phyloP scores from a whole-genome alignment of 164 flowering plant genomes.

The Piper longum region DNA sequence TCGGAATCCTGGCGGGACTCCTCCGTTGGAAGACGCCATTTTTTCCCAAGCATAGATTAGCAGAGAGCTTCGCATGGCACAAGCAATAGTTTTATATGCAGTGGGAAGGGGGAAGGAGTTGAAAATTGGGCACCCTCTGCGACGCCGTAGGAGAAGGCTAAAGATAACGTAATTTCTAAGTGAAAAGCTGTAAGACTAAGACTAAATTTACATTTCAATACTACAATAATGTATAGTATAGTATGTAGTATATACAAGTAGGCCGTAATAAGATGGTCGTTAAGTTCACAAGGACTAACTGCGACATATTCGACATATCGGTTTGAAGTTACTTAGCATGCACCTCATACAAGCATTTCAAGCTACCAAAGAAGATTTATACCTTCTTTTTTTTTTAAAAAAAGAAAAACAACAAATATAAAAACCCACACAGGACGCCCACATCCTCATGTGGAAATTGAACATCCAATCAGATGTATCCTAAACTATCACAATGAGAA shows the following conservation, averaged over 20 bases:
- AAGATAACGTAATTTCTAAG: constrained; percentile 59
- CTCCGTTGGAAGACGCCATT: constrained; percentile 48
- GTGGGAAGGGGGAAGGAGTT: constrained; percentile 6
- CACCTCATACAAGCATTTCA: background rate
- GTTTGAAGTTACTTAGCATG: background rate
- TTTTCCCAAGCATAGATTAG: background rate
- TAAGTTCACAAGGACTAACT: background rate
- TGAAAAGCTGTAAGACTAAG: constrained; percentile 16
- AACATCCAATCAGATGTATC: too few relatives aligned
- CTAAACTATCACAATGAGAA: too few relatives aligned
- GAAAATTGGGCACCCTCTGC: constrained; percentile 73
- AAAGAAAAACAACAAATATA: too few relatives aligned
- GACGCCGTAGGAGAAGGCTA: constrained; percentile 51
- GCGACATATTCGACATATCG: background rate
- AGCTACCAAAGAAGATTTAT: background rate
- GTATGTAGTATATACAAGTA: too few relatives aligned
- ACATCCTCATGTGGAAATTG: too few relatives aligned
- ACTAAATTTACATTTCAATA: background rate
- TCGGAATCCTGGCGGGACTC: constrained; percentile 92
- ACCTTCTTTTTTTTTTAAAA: too few relatives aligned
- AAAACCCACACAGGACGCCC: too few relatives aligned
- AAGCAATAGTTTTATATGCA: background rate
- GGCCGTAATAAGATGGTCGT: too few relatives aligned
- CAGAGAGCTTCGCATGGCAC: background rate
- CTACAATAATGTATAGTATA: background rate